Evolutionary conservation across 208 protist species (phyloP).

Genomic region (Crithidia thermophila): DNA sequence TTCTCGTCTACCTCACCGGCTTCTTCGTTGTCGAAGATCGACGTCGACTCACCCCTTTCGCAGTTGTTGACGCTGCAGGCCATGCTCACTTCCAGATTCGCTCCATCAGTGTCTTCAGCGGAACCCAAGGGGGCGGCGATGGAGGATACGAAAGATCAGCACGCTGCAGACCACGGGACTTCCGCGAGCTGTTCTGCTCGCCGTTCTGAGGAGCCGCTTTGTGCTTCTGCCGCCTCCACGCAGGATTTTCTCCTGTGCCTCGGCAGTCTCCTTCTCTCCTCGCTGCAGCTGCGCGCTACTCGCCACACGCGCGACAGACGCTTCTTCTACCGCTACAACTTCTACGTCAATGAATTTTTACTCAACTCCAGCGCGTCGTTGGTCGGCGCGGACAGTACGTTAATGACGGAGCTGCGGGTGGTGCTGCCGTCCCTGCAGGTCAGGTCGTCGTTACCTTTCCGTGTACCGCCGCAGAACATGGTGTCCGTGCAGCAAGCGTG

Average conservation of each 20-base stretch:
- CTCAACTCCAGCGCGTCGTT: background rate
- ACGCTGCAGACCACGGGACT: too few species aligned
- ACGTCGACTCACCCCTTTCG: too few species aligned
- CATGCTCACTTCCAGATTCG: too few species aligned
- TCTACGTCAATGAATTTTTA: slow-evolving; percentile 25
- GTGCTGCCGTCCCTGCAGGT: slow-evolving; percentile 21
- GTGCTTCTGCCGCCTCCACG: slow-evolving; percentile 25
- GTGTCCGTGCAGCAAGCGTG: background rate
- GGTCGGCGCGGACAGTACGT: background rate
- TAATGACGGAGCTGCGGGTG: background rate
- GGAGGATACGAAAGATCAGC: too few species aligned
- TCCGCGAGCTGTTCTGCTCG: too few species aligned
- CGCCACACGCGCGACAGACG: background rate
- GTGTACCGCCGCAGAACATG: slow-evolving; percentile 3
- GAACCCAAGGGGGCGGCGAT: too few species aligned
- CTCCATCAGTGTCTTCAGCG: too few species aligned
- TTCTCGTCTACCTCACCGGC: too few species aligned
- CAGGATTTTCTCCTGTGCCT: slow-evolving; percentile 14
- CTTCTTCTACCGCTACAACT: slow-evolving; percentile 8
- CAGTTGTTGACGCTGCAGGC: too few species aligned
- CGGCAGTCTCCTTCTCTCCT: slow-evolving; percentile 16
- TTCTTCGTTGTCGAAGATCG: too few species aligned
- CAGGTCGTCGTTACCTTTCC: background rate
- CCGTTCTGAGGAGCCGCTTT: too few species aligned
- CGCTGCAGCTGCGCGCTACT: background rate